A percentile compares a stretch with the other conserved stretches of the same genome.
phyloP scores from a whole-genome alignment of 768 basidiomycete species.

The Collybiopsis luxurians region DNA sequence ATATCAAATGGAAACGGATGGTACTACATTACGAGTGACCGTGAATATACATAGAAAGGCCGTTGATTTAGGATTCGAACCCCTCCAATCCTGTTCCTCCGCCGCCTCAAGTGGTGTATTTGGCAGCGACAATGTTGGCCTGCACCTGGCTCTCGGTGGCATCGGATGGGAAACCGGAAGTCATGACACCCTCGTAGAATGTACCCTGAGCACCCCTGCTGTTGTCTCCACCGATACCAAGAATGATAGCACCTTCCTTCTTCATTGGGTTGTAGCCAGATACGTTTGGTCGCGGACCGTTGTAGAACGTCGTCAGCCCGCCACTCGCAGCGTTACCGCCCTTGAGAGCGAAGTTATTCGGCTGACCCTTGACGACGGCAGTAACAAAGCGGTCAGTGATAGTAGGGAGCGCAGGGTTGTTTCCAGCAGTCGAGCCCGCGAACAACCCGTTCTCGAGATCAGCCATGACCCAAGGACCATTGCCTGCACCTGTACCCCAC shows the following conservation, averaged over 20 bases:
- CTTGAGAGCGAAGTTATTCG: slow-evolving; percentile 10
- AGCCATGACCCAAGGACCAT: slow-evolving; percentile 12
- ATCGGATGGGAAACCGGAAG: slow-evolving; percentile 1
- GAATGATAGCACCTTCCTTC: slow-evolving; percentile 16
- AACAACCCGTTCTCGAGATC: slow-evolving; percentile 8
- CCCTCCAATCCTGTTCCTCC: too few species aligned
- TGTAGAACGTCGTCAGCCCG: slow-evolving; percentile 10
- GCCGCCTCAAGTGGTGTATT: slow-evolving; percentile 6
- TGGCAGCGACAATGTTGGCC: slow-evolving; percentile 10
- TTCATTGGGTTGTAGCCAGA: slow-evolving; percentile 15
- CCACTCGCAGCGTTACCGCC: slow-evolving; percentile 8
- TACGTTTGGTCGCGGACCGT: slow-evolving; percentile 8
- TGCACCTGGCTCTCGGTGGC: slow-evolving; percentile 12
- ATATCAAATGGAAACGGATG: too few species aligned
- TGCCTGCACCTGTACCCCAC: slow-evolving; percentile 10
- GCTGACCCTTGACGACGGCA: slow-evolving; percentile 13
- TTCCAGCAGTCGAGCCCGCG: background rate
- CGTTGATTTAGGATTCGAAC: too few species aligned
- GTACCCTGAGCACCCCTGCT: slow-evolving; percentile 9
- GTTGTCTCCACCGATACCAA: slow-evolving; percentile 14
- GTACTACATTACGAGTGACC: too few species aligned
- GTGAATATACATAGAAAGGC: too few species aligned
- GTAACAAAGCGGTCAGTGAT: slow-evolving; percentile 13
- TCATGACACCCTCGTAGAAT: slow-evolving; percentile 15
- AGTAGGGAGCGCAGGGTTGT: slow-evolving; percentile 10